Conservation (phyloP, 805 yeast species). For the Lachancea mirantina region DNA sequence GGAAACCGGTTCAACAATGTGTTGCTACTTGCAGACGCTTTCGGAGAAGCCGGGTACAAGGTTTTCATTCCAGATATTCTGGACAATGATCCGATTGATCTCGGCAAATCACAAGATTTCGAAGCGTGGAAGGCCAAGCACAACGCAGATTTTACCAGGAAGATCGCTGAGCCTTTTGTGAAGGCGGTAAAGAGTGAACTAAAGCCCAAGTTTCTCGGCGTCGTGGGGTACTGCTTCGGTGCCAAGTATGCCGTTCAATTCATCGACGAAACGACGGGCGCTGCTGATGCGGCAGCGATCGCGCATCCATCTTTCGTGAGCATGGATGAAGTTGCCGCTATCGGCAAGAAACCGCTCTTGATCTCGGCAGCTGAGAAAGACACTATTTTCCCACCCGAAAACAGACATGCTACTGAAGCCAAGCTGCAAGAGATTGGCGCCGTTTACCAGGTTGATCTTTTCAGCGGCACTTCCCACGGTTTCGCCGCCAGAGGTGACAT, state of each 20-base stretch:
- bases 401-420: constrained; percentile 55
- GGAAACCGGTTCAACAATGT: constrained; percentile 56
- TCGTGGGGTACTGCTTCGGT: constrained; percentile 81
- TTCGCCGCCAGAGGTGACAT: constrained; percentile 74
- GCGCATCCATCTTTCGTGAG: constrained; percentile 80
- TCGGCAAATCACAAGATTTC: constrained; percentile 21
- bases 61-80: constrained; percentile 75
- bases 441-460: constrained; percentile 54
- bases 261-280: constrained; percentile 29
- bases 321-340: constrained; percentile 53
- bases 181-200: constrained; percentile 36
- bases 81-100: constrained; percentile 39
- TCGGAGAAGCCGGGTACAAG: constrained; percentile 55
- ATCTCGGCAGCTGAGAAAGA: constrained; percentile 76
- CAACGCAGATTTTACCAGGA: constrained; percentile 39
- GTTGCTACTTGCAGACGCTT: constrained; percentile 56
- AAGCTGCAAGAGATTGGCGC: constrained; percentile 47
- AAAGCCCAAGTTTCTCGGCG: constrained; percentile 44
- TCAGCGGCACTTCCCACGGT: constrained; percentile 66
- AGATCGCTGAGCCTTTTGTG: constrained; percentile 45
- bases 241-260: constrained; percentile 61
- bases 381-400: constrained; percentile 50
- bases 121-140: constrained; percentile 52
- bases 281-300: constrained; percentile 55
- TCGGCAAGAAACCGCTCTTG: constrained; percentile 48